A percentile compares a stretch with the other conserved stretches of the same genome.
Evolutionary conservation across 129 eudicot genomes (phyloP).

Genomic region (Mikania micrantha): DNA sequence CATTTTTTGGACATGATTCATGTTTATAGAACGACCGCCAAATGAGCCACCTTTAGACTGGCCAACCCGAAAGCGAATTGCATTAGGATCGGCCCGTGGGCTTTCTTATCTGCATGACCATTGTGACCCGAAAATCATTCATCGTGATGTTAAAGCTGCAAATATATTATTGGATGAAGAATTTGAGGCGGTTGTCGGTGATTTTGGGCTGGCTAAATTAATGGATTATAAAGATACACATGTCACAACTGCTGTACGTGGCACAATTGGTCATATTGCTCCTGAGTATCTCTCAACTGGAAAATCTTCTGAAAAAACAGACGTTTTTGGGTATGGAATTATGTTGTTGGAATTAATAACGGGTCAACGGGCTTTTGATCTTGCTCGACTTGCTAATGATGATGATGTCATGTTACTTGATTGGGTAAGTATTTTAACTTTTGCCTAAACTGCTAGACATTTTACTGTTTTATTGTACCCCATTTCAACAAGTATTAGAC

Average conservation of each 20-base stretch:
- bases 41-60: constrained; percentile 71
- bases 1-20: not conserved
- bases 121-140: constrained; percentile 84
- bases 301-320: constrained; percentile 80
- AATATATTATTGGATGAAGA: constrained; percentile 75
- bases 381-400: constrained; percentile 79
- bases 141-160: constrained; percentile 87
- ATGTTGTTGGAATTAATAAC: constrained; percentile 83
- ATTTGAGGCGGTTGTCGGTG: constrained; percentile 85
- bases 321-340: constrained; percentile 82
- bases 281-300: constrained; percentile 82
- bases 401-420: constrained; percentile 87
- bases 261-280: constrained; percentile 83
- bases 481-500: not conserved
- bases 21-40: constrained; percentile 66
- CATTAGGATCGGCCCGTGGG: constrained; percentile 82
- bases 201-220: constrained; percentile 71
- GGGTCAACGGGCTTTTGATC: constrained; percentile 81
- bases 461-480: not conserved
- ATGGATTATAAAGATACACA: constrained; percentile 82
- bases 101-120: constrained; percentile 74
- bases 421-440: constrained; percentile 46
- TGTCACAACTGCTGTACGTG: constrained; percentile 81
- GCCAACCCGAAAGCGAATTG: constrained; percentile 73
- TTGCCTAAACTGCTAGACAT: not conserved